Base-by-base conservation (phyloP, 78 protist genomes). In the Pigoraptor vietnamica region DNA sequence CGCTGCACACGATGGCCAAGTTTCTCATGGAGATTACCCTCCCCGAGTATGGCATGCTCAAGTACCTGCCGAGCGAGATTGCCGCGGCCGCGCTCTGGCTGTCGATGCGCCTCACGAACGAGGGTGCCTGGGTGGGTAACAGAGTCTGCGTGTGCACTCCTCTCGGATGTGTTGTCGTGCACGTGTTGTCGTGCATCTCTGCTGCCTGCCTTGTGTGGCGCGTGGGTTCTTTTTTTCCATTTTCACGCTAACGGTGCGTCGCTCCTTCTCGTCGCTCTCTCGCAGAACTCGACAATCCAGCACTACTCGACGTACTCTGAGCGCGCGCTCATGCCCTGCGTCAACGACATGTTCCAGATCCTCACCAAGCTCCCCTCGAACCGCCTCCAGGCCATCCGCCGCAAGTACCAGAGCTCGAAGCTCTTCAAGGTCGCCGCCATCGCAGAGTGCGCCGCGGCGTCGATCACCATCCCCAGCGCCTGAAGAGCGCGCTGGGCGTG, bases 11-110 rank as follows among this genome's bases (percentile, higher is more conserved):
- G 21, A 81, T 97, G 36, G 93, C 96, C 37, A 92, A 94, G 93
- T 98, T 92, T 93, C 88, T 98, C 91, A 91, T 95, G 86, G 99
- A 98, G 93, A 90, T 98, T 32, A 40, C 97, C 1, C 95, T 96
- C 34, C 92, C 91, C 48, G 96, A 95, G 89, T 95, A 93, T 92
- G 35, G 91, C 37, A n/a, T 95, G 86, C 90, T 95, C 82, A 56
- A 95, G 90, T 98, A 90, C 94, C n/a, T 88, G 34, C 99, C 98
- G 40, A 96, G 99, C 14, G 67, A 92, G 96, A 93, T 98, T 90
- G 98, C 98, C 37, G 96, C 98, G 86, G 89, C 98, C 34, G 83
- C 98, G 33, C 83, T 97, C 24, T 98, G 96, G 81, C 95, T 98
- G 23, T 96, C 98, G 81, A 29, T 89, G 32, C 33, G 87, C 33